Conservation (phyloP, 1,284 basidiomycete genomes). For the Ganoderma sinense region DNA sequence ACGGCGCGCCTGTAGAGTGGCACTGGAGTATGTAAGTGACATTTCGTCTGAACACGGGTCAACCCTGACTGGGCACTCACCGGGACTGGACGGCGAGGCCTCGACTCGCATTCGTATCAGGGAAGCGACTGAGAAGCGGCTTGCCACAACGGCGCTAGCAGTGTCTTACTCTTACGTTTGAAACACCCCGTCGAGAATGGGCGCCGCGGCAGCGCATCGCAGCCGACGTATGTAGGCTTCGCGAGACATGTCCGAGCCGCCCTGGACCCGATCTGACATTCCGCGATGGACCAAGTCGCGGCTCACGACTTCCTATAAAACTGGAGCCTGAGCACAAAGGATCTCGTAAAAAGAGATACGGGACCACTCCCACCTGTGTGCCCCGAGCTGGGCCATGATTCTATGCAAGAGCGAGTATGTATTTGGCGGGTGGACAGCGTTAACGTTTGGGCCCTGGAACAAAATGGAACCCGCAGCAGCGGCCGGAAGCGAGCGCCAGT, state of each 20-base stretch:
- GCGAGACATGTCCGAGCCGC: neutral
- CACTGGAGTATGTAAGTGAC: neutral
- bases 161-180: slow-evolving; percentile 22
- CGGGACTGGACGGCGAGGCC: slow-evolving; percentile 10
- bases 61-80: neutral
- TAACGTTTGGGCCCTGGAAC: too few relatives aligned
- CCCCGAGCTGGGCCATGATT: neutral
- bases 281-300: neutral
- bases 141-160: slow-evolving; percentile 3
- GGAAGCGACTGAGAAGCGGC: slow-evolving; percentile 6
- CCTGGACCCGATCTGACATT: neutral
- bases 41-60: neutral
- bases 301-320: neutral
- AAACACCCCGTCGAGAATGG: slow-evolving; percentile 14
- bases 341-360: neutral
- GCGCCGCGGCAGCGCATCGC: neutral
- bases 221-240: neutral
- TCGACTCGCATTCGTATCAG: slow-evolving; percentile 24
- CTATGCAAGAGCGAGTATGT: neutral
- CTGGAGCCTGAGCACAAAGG: neutral
- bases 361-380: neutral
- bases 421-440: neutral
- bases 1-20: neutral
- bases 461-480: neutral
- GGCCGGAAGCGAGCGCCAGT: neutral